Base-by-base conservation (phyloP, 2,329 filamentous ascomycete species). In the Trichoderma oligosporum region DNA sequence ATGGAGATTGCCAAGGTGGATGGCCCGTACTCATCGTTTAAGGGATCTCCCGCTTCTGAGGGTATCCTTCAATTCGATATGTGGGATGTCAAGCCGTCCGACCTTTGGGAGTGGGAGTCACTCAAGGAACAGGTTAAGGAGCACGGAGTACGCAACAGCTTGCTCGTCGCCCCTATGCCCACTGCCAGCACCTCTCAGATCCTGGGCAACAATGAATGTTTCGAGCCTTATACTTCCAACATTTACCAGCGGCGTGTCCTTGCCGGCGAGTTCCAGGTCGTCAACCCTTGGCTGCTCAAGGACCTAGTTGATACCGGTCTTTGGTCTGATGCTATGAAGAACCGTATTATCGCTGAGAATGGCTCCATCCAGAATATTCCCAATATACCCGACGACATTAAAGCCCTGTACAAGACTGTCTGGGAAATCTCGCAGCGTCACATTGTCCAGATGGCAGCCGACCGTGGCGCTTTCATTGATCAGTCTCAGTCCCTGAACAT, bases 301-400 rank as follows among this genome's bases (percentile, higher is more conserved):
- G 94, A 99, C 68, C 85, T 99, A 27, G 94, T 99, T 65, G 94
- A 99, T 70, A 89, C 97, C 79, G 94, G 94, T 61, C 82, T 99
- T 42, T 99, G 94, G 94, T 97, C 93, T 46, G 93, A 99, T 76
- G 91, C 91, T 78, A 99, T 99, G 94, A 99, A 99, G 87, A 99
- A 99, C 82, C 91, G 94, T 67, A 99, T 99, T 81, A 99, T 99
- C 69, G 88, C 94, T 58, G 93, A 97, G 61, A 90, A 90, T 65
- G 94, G 94, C 64, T 97, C 93, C 18, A 88, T 99, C 56, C 94
- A 97, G 75, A 93, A 94, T 75, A 93, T 99, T 62, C 89, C 93
- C 70, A 97, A 95, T 76, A 97, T 99, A 62, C 93, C 94, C 12
- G 84, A 88, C 29, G 94, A 99, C 66, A 88, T 96, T 81, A 99